Conservation (phyloP, 805 yeast species). For the Naumovozyma castellii region DNA sequence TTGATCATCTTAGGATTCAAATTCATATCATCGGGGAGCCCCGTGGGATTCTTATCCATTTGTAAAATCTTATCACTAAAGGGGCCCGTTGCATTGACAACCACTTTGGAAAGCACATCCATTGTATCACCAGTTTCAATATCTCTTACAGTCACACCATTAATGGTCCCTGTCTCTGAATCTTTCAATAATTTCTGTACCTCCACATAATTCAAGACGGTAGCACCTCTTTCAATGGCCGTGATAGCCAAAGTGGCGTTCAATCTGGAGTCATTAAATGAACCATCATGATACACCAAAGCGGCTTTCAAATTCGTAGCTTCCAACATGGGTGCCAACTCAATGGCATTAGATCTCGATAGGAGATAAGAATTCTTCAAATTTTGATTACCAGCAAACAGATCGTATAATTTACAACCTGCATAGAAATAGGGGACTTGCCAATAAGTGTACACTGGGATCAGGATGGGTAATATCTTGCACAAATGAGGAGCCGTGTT, state of each 20-base stretch:
- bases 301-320: conserved; percentile 74
- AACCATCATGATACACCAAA: conserved; percentile 89
- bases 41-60: conserved; percentile 68
- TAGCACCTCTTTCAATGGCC: conserved; percentile 81
- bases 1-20: conserved; percentile 23
- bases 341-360: conserved; percentile 54
- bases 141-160: conserved; percentile 72
- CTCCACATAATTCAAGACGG: conserved; percentile 77
- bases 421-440: conserved; percentile 88
- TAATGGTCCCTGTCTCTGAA: conserved; percentile 43
- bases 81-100: conserved; percentile 93
- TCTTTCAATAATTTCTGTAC: conserved; percentile 69
- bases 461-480: conserved; percentile 79
- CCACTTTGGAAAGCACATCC: conserved; percentile 56
- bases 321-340: conserved; percentile 80
- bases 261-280: conserved; percentile 88
- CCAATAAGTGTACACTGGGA: conserved; percentile 95
- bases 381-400: conserved; percentile 85
- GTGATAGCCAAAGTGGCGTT: conserved; percentile 78
- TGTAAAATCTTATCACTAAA: conserved; percentile 75
- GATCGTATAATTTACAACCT: conserved; percentile 86
- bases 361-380: conserved; percentile 68
- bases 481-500: conserved; percentile 89
- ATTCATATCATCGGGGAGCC: conserved; percentile 44
- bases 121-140: conserved; percentile 55